Conservation (phyloP, 2,329 filamentous ascomycete genomes). For the Penicillium concentricum region DNA sequence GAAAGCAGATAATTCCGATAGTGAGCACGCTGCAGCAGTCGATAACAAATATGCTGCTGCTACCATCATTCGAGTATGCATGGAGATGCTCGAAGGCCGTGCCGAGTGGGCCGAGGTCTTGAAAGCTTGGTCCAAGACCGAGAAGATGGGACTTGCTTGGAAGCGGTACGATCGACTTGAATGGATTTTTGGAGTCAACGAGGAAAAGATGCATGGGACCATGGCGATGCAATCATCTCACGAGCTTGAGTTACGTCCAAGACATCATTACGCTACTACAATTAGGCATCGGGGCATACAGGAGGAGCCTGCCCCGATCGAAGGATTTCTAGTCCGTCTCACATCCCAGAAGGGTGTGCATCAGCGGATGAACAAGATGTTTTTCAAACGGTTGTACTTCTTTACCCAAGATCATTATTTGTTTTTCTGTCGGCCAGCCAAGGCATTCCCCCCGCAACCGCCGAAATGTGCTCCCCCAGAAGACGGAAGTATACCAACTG, state of each 20-base stretch:
- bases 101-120: constrained; percentile 61
- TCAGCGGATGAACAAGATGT: constrained; percentile 58
- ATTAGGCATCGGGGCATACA: constrained; percentile 42
- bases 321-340: constrained; percentile 65
- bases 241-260: constrained; percentile 64
- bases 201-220: constrained; percentile 67
- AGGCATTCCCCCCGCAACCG: constrained; percentile 59
- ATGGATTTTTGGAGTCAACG: constrained; percentile 65
- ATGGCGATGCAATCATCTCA: constrained; percentile 67
- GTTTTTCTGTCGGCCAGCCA: constrained; percentile 61
- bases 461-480: constrained; percentile 51
- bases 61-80: constrained; percentile 56
- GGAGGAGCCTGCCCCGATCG: constrained; percentile 61
- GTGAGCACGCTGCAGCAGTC: constrained; percentile 43
- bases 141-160: constrained; percentile 66
- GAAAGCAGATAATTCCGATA: constrained; percentile 40
- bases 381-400: constrained; percentile 66
- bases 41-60: constrained; percentile 57
- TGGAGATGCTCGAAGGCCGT: constrained; percentile 57
- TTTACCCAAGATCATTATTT: constrained; percentile 63
- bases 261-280: constrained; percentile 62
- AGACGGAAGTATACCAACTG: constrained; percentile 51
- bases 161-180: constrained; percentile 67
- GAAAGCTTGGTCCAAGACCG: constrained; percentile 56
- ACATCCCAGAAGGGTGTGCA: constrained; percentile 63